Evolutionary conservation across 2,329 filamentous ascomycete species (phyloP).

Genomic region (Sarocladiaceae sp.): DNA sequence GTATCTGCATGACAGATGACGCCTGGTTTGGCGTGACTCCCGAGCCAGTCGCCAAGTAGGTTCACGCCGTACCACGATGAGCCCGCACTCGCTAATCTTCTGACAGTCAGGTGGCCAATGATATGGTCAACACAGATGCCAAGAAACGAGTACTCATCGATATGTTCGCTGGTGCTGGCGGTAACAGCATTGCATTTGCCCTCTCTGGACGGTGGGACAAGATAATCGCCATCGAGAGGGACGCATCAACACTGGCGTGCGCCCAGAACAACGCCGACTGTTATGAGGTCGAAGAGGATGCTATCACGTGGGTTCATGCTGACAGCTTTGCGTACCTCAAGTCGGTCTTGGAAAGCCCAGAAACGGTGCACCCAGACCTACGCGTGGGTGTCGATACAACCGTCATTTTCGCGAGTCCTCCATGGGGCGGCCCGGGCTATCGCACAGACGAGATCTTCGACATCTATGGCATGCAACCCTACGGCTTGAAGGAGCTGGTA

Average conservation of each 20-base stretch:
- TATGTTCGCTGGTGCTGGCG: constrained; percentile 84
- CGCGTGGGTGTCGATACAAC: constrained; percentile 34
- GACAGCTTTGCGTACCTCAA: constrained; percentile 76
- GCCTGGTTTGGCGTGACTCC: constrained; percentile 97
- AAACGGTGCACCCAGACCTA: constrained; percentile 31
- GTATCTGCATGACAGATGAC: constrained; percentile 84
- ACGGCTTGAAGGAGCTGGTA: constrained; percentile 60
- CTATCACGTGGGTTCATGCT: constrained; percentile 79
- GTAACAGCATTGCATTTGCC: constrained; percentile 93
- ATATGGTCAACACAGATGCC: constrained; percentile 52
- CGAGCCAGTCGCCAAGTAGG: constrained; percentile 78
- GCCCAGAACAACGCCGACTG: constrained; percentile 86
- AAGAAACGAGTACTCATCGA: constrained; percentile 68
- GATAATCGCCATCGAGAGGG: constrained; percentile 84
- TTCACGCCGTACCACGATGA: constrained; percentile 15
- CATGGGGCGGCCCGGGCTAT: constrained; percentile 55
- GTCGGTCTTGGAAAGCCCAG: constrained; percentile 29
- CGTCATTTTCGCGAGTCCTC: constrained; percentile 51
- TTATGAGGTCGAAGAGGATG: constrained; percentile 65
- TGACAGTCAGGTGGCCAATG: constrained; percentile 68
- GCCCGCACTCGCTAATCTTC: constrained; percentile 15
- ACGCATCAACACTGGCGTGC: constrained; percentile 74
- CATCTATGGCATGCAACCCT: constrained; percentile 80
- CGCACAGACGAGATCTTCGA: constrained; percentile 66
- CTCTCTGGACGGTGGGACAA: constrained; percentile 70